Percentiles rank a stretch among this genome's conserved stretches.
Evolutionary conservation across 1,139 yeast species (phyloP).

Genomic region (Candida sp.): DNA sequence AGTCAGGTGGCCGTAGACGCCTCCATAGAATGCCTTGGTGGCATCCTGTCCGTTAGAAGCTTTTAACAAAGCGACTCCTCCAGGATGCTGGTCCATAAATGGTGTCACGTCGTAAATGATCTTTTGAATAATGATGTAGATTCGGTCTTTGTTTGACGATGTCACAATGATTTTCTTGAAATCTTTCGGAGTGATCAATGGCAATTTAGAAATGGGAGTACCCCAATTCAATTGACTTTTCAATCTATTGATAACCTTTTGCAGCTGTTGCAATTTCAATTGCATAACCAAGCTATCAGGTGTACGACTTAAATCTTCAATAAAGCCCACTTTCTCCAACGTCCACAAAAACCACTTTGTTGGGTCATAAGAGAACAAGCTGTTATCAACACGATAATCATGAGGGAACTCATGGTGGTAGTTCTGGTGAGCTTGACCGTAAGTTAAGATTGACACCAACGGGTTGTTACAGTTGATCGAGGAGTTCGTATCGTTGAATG

Average conservation of each 20-base stretch:
- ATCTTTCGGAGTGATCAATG: slow-evolving; percentile 53
- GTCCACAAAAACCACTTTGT: slow-evolving; percentile 62
- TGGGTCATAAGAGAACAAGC: slow-evolving; percentile 63
- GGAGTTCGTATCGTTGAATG: slow-evolving; percentile 67
- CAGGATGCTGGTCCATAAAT: slow-evolving; percentile 75
- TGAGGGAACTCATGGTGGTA: slow-evolving; percentile 80
- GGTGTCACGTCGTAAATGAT: slow-evolving; percentile 79
- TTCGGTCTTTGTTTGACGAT: slow-evolving; percentile 39
- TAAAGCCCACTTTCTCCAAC: slow-evolving; percentile 43
- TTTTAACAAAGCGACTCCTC: slow-evolving; percentile 62
- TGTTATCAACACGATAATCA: slow-evolving; percentile 58
- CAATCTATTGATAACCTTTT: slow-evolving; percentile 59
- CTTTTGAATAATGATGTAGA: slow-evolving; percentile 51
- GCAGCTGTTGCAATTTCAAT: slow-evolving; percentile 66
- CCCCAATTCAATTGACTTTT: slow-evolving; percentile 78
- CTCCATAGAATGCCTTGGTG: slow-evolving; percentile 73
- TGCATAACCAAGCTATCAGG: slow-evolving; percentile 56
- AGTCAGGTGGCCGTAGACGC: slow-evolving; percentile 75
- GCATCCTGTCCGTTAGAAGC: slow-evolving; percentile 77
- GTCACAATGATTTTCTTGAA: slow-evolving; percentile 46
- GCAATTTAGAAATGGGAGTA: slow-evolving; percentile 70
- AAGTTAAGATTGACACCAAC: slow-evolving; percentile 56
- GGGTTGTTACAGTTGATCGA: slow-evolving; percentile 53
- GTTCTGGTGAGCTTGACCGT: slow-evolving; percentile 69
- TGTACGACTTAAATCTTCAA: slow-evolving; percentile 42